Evolutionary conservation across 441 rosid genomes (phyloP).

Genomic region (Pelargonium citronellum): DNA sequence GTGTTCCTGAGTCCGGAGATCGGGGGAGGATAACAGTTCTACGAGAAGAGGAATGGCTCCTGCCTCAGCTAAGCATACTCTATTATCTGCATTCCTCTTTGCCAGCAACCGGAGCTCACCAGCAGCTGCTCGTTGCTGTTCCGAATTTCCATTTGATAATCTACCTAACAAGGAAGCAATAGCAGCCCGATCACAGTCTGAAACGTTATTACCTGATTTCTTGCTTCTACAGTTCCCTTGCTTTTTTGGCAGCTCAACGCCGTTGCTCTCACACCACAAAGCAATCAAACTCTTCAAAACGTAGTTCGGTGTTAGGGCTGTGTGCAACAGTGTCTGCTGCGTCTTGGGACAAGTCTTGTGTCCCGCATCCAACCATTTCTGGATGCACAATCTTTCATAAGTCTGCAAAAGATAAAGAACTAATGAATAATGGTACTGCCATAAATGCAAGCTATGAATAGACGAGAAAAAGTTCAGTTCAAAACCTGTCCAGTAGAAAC

Average conservation of each 20-base stretch:
- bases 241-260: slow-evolving; percentile 76
- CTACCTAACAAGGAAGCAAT: slow-evolving; percentile 54
- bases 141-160: slow-evolving; percentile 52
- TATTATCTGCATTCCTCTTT: slow-evolving; percentile 84
- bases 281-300: slow-evolving; percentile 83
- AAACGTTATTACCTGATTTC: slow-evolving; percentile 49
- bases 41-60: slow-evolving; percentile 94
- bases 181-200: slow-evolving; percentile 79
- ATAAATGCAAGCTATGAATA: slow-evolving; percentile 2
- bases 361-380: slow-evolving; percentile 96
- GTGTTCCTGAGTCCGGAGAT: slow-evolving; percentile 87
- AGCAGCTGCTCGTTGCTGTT: slow-evolving; percentile 86
- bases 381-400: slow-evolving; percentile 84
- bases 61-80: slow-evolving; percentile 88
- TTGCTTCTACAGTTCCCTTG: slow-evolving; percentile 56
- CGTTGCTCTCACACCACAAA: slow-evolving; percentile 92
- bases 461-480: slow-evolving; percentile 2
- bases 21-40: slow-evolving; percentile 66
- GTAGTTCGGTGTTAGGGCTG: slow-evolving; percentile 82
- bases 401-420: slow-evolving; percentile 51
- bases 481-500: slow-evolving; percentile 97
- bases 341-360: slow-evolving; percentile 95
- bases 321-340: slow-evolving; percentile 76
- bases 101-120: slow-evolving; percentile 93
- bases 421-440: slow-evolving; percentile 18